A percentile compares a stretch with the other conserved stretches of the same genome.
These are phyloP conservation scores for Kwoniella botswanensis DNA, from an alignment of 768 basidiomycete genomes.

Conservation along the genomic window DNA sequence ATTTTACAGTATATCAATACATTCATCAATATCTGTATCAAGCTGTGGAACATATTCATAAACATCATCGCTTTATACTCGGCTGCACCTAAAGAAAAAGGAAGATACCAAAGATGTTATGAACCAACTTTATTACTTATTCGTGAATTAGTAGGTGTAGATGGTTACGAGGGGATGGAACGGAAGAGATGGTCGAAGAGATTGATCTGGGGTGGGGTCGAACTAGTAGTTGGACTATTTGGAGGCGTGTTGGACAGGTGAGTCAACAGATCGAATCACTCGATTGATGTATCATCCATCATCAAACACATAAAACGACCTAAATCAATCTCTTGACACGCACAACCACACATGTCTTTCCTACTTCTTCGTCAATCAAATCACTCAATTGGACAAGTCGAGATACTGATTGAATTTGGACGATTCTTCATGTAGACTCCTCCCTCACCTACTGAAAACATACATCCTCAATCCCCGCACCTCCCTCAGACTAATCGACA, in stretches of 20 bases:
- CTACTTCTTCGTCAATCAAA: background rate
- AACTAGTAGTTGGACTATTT: constrained; percentile 29
- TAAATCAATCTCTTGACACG: no score
- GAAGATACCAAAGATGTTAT: constrained; percentile 8
- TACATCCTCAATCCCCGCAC: constrained; percentile 65
- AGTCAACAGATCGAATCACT: background rate
- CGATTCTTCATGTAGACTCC: constrained; percentile 62
- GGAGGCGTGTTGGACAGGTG: constrained; percentile 40
- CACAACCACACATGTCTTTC: no score
- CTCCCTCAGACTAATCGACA: constrained; percentile 65
- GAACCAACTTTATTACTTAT: constrained; percentile 19
- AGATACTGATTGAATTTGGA: no score
- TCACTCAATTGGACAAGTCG: no score
- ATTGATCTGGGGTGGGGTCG: constrained; percentile 31
- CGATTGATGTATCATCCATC: background rate
- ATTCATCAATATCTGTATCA: background rate
- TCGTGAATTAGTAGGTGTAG: constrained; percentile 26
- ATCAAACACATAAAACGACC: background rate
- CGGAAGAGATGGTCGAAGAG: constrained; percentile 24
- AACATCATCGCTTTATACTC: constrained; percentile 11
- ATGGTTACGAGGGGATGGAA: constrained; percentile 18
- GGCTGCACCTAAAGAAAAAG: background rate
- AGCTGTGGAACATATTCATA: background rate
- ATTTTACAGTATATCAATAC: background rate
- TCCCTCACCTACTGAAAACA: constrained; percentile 70